Percentiles rank a stretch among this genome's conserved stretches.
Evolutionary conservation across 2,329 filamentous ascomycete species (phyloP).

Genomic region (Fusarium irregulare): DNA sequence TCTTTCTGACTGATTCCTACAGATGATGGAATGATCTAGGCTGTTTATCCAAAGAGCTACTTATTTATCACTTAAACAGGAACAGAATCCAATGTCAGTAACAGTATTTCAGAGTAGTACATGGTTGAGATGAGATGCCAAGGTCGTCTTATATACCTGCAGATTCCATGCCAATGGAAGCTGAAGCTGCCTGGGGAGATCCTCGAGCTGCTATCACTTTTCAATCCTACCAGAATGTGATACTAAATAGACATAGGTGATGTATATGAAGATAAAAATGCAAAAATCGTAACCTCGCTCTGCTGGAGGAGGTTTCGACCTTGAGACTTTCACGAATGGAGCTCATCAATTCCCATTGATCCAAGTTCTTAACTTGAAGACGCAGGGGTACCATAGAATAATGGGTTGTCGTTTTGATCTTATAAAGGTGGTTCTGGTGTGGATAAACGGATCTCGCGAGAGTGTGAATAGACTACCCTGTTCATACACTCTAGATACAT

Average conservation of each 20-base stretch:
- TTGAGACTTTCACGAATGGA: background rate
- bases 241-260: background rate
- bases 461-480: background rate
- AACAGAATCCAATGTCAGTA: background rate
- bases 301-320: conserved; percentile 7
- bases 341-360: background rate
- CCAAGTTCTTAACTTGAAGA: conserved; percentile 3
- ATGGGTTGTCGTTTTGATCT: background rate
- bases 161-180: background rate
- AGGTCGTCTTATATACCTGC: background rate
- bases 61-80: background rate
- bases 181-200: background rate
- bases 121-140: background rate
- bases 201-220: background rate
- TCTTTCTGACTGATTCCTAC: background rate
- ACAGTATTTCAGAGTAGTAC: background rate
- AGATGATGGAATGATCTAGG: background rate
- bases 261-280: background rate
- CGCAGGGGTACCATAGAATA: conserved; percentile 12
- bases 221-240: background rate
- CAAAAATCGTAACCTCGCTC: conserved; percentile 5
- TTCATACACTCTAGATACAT: background rate
- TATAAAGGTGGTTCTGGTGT: conserved; percentile 5
- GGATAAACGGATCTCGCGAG: background rate
- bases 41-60: background rate